Conservation (phyloP, 768 basidiomycete species). For the Pisolithus orientalis region DNA sequence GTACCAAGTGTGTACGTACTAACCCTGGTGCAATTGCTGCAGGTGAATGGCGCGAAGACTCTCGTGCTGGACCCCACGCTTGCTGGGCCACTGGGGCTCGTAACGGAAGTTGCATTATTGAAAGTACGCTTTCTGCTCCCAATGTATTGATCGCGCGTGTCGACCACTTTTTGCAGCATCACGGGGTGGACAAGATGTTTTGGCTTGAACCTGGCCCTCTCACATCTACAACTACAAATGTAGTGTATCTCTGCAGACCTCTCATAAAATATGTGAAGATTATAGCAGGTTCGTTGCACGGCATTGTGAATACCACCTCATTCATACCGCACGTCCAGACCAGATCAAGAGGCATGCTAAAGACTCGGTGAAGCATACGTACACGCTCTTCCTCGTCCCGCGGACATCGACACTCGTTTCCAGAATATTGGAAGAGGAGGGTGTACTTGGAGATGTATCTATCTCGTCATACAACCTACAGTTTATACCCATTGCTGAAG, state of each 20-base stretch:
- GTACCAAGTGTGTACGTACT: neutral
- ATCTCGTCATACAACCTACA: slow-evolving; percentile 87
- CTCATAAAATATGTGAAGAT: slow-evolving; percentile 80
- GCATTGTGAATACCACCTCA: neutral
- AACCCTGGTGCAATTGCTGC: neutral
- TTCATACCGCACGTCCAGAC: slow-evolving; percentile 45
- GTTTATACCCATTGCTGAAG: slow-evolving; percentile 89
- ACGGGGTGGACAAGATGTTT: slow-evolving; percentile 99
- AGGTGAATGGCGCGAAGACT: slow-evolving; percentile 94
- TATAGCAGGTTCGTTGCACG: slow-evolving; percentile 66
- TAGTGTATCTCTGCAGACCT: slow-evolving; percentile 91
- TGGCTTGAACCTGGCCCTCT: slow-evolving; percentile 93
- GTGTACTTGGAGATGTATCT: slow-evolving; percentile 92
- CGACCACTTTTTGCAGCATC: slow-evolving; percentile 55
- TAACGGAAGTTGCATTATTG: slow-evolving; percentile 89
- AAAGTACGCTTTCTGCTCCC: slow-evolving; percentile 51
- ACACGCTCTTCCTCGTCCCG: slow-evolving; percentile 84
- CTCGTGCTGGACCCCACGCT: slow-evolving; percentile 86
- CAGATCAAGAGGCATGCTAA: slow-evolving; percentile 82
- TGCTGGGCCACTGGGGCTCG: slow-evolving; percentile 86
- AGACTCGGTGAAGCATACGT: slow-evolving; percentile 71
- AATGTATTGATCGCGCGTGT: neutral
- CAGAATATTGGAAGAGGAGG: slow-evolving; percentile 88
- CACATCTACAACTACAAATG: slow-evolving; percentile 75
- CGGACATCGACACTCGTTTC: slow-evolving; percentile 81